These are phyloP conservation scores for Talaromyces ruber DNA, from an alignment of 495 filamentous ascomycete species.

Conservation along the genomic window DNA sequence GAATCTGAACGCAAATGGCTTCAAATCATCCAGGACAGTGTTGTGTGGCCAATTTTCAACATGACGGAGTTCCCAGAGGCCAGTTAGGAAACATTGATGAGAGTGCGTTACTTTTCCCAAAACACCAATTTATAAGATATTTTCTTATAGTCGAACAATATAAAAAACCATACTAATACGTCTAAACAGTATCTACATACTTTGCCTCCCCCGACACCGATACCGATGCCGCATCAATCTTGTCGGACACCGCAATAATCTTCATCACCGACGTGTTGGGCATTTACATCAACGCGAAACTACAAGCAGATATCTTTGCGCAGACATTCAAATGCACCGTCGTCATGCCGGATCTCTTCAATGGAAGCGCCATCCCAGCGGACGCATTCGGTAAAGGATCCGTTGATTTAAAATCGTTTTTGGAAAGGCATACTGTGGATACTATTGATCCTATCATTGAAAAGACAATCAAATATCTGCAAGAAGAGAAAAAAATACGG, in stretches of 20 bases:
- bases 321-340: conserved; percentile 65
- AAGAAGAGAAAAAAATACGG: conserved; percentile 36
- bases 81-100: not conserved
- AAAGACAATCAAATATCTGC: conserved; percentile 49
- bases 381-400: conserved; percentile 42
- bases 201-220: not conserved
- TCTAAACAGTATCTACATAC: not conserved
- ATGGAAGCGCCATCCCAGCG: conserved; percentile 53
- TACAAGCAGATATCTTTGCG: conserved; percentile 77
- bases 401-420: conserved; percentile 46
- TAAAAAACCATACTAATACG: too few relatives aligned
- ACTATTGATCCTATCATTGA: conserved; percentile 58
- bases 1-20: conserved; percentile 7
- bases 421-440: conserved; percentile 44
- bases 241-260: not conserved
- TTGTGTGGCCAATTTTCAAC: not conserved
- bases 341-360: conserved; percentile 69
- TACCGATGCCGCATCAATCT: not conserved
- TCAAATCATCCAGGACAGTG: not conserved
- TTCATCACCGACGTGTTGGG: conserved; percentile 40
- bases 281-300: conserved; percentile 67
- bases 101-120: not conserved
- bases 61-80: not conserved
- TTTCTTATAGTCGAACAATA: too few relatives aligned
- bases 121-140: too few relatives aligned